Evolutionary conservation across 331 rosid genomes (phyloP).

Genomic region (Stylosanthes scabra): DNA sequence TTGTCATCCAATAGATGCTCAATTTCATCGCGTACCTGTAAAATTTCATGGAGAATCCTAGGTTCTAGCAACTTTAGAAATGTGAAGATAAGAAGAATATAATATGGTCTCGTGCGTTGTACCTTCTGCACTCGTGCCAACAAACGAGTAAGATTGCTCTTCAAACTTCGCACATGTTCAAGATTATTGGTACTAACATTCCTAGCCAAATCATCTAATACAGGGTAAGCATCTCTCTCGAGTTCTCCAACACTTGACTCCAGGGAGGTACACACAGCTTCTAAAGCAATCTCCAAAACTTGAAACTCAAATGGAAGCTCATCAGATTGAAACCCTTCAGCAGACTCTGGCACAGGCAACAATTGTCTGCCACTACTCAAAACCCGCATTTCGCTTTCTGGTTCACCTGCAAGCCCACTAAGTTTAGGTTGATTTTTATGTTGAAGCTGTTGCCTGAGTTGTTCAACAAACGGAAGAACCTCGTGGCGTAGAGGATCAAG

Average conservation of each 20-base stretch:
- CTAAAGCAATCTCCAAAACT: conserved; percentile 92
- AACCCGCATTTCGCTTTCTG: conserved; percentile 54
- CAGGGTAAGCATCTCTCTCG: conserved; percentile 88
- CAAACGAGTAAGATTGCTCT: conserved; percentile 87
- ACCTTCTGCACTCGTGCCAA: conserved; percentile 98
- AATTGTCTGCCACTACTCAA: conserved; percentile 50
- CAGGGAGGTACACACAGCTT: conserved; percentile 79
- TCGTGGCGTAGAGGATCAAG: conserved; percentile 88
- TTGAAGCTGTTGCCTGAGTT: conserved; percentile 79
- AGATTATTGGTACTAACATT: conserved; percentile 97
- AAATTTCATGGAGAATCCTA: conserved; percentile 23
- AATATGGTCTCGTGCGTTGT: conserved; percentile 1
- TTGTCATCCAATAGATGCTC: conserved; percentile 94
- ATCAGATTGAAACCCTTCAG: conserved; percentile 73
- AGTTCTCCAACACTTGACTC: conserved; percentile 86
- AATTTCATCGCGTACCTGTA: conserved; percentile 87
- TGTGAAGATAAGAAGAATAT: neutral
- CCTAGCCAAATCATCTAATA: conserved; percentile 85
- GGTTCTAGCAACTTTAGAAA: neutral
- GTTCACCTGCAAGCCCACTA: conserved; percentile 53
- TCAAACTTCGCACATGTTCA: conserved; percentile 90
- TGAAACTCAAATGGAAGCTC: conserved; percentile 97
- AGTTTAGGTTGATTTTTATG: conserved; percentile 47
- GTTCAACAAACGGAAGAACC: conserved; percentile 95
- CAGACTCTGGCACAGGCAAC: conserved; percentile 63